Base-by-base conservation (phyloP, 2,329 filamentous ascomycete species). In the Orbilia javanica region DNA sequence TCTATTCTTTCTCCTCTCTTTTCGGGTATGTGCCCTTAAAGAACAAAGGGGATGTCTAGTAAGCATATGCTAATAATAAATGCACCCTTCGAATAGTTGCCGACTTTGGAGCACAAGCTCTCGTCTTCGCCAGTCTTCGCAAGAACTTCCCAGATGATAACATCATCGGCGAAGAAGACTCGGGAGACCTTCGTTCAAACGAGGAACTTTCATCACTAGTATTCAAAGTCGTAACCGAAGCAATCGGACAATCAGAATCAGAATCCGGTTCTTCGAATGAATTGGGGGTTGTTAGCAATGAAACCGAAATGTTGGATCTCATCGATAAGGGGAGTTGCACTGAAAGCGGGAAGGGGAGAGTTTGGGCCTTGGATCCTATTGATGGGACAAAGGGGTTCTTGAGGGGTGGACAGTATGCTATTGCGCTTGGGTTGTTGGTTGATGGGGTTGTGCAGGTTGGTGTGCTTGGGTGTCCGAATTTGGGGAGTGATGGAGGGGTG, bases 321-420 rank as follows among this genome's bases (percentile, higher is more conserved):
- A 90, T 93, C 80, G 91, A 93, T 85, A 84, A 85, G 79, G 91
- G 91, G 48, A 89, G 88, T 83, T 93, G 90, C 84, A 85, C 88
- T 72, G 93, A 93, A 77, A 93, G 93, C 29, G 84, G 86, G 78
- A 88, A 86, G 80, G 94, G 93, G 79, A 88, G 96, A 81, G 93
- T 98, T 84, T 99, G 96, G 96, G 93, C 95, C 46, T 90, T 99
- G 72, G 96, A 99, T 85, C 96, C 96, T 76, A 97, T 99, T 79
- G 96, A 99, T 84, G 96, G 96, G 80, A 99, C 96, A 67, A 97
- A 97, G 86, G 96, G 96, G 31, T 99, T 99, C 86, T 87, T 99
- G 78, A 90, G 96, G 79, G 96, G 96, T 66, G 96, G 94, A 44
- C 96, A 99, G 86, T 99, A 99, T 84, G 96, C 96, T 69, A 94